Evolutionary conservation across 176 grass and related monocot genomes (phyloP).

Genomic region (Eremochloa ophiuroides): DNA sequence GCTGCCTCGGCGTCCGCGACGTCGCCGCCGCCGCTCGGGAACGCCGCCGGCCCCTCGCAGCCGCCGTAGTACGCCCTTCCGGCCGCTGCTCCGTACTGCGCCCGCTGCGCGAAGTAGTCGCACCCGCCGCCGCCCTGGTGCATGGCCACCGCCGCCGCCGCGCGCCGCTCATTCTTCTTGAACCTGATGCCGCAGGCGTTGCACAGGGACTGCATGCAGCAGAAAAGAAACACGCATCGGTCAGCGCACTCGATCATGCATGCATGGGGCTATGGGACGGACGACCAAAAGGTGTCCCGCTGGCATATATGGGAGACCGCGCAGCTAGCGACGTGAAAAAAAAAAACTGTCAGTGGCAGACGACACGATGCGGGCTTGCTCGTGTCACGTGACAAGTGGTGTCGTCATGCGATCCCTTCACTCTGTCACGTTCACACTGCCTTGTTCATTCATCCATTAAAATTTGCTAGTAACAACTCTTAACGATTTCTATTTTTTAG

Average conservation of each 20-base stretch:
- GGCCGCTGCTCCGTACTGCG: neutral
- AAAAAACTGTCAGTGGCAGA: neutral
- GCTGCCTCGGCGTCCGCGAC: neutral
- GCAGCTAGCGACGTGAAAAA: neutral
- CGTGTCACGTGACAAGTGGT: neutral
- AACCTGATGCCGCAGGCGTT: constrained; percentile 79
- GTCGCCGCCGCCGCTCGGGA: neutral
- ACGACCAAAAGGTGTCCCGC: neutral
- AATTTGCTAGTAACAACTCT: neutral
- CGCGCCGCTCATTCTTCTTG: constrained; percentile 75
- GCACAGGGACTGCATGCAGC: constrained; percentile 53
- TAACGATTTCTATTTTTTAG: neutral
- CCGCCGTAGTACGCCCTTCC: constrained; percentile 5
- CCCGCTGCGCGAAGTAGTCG: constrained; percentile 25
- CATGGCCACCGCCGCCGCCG: constrained; percentile 7
- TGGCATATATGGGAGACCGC: neutral
- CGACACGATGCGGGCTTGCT: no score
- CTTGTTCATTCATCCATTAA: neutral
- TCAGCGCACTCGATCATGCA: neutral
- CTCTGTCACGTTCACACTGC: neutral
- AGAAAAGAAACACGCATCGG: neutral
- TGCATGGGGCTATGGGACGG: neutral
- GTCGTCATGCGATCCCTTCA: neutral
- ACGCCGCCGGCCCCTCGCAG: neutral
- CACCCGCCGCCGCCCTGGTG: neutral